These are phyloP conservation scores for Naegleria fowleri DNA, from an alignment of 208 protist genomes.

Conservation along the genomic window DNA sequence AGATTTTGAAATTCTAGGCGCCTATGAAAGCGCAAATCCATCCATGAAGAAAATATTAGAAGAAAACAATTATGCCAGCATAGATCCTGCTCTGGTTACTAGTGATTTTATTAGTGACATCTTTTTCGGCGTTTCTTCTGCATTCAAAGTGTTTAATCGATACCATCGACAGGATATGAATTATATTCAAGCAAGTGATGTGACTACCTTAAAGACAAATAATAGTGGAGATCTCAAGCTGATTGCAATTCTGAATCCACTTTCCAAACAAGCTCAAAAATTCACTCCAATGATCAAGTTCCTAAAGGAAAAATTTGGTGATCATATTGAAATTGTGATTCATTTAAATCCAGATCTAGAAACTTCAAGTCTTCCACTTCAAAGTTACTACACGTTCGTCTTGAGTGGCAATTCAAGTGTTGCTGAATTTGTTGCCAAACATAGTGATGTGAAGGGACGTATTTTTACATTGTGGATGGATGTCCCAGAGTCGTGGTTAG, in stretches of 20 bases:
- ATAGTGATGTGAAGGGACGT: conserved; percentile 41
- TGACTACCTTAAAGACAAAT: not conserved
- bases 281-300: not conserved
- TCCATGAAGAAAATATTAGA: not conserved
- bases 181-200: not conserved
- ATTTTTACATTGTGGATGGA: conserved; percentile 70
- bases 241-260: not conserved
- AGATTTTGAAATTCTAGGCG: not conserved
- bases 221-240: not conserved
- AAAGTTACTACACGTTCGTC: conserved; percentile 82
- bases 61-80: not conserved
- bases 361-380: conserved; percentile 61
- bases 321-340: not conserved
- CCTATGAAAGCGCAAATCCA: not conserved
- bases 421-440: not conserved
- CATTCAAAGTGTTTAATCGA: not conserved
- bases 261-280: not conserved
- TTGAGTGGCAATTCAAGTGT: not conserved
- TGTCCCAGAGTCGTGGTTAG: conserved; percentile 74
- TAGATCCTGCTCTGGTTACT: not conserved
- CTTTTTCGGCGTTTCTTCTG: not conserved
- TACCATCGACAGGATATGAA: not conserved
- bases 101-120: not conserved
- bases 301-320: not conserved
- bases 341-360: conserved; percentile 7